Evolutionary conservation across 73 alveolate genomes (phyloP), one percentile per base, ranked within the genome.

Genomic region (Effrenium voratum): DNA sequence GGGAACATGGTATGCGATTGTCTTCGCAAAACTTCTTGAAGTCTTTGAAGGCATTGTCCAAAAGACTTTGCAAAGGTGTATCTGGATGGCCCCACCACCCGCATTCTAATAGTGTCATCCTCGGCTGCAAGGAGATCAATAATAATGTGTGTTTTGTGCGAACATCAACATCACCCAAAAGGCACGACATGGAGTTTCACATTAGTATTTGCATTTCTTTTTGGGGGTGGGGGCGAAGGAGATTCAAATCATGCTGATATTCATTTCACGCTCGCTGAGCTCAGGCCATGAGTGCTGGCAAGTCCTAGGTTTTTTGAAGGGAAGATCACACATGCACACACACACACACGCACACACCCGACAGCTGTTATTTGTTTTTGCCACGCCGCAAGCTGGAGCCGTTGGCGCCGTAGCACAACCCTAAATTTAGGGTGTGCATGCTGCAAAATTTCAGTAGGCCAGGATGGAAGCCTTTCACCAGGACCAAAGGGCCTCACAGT

Each of bases 351-450:
- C n/a, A 76, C 36, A 76, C 19, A 76, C 36, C 40, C 46, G 19
- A 40, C 43, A 13, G 24, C 19, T 15, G 36, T 5, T 4, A 22
- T 36, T 24, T 30, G 49, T 47, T 22, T 40, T 34, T 19, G 38
- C 85, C 38, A 16, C 10, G 16, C 24, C 32, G n/a, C n/a, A 41
- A 22, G n/a, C 88, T 45, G 19, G 40, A 45, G 88, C 88, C 92
- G 41, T 81, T 81, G 15, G 36, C 73, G 1, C 92, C 92, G 49
- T 47, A 81, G 47, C 52, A 26, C 52, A 81, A 36, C 4, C 92
- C 92, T 10, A 81, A 73, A 41, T 81, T 81, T 41, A 81, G 32
- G 46, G 50, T n/a, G 49, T 81, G 92, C 92, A 81, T 81, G 36
- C 46, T 19, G 73, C 92, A 81, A n/a, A 81, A 81, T 28, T 81